These are phyloP conservation scores for Cladobotryum protrusum DNA, from an alignment of 2,329 filamentous ascomycete genomes.

Conservation along the genomic window DNA sequence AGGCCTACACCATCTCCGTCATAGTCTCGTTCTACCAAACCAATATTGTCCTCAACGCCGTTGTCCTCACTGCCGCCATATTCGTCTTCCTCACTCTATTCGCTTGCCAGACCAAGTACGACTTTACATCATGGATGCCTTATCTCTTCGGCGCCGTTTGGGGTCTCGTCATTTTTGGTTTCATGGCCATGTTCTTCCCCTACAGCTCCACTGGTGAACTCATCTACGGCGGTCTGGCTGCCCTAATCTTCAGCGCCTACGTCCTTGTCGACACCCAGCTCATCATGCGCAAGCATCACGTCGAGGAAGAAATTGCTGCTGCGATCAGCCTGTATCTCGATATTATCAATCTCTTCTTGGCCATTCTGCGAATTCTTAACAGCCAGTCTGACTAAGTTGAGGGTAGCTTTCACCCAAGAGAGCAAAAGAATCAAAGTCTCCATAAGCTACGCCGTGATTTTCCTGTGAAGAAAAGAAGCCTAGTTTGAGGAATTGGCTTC, in stretches of 20 bases:
- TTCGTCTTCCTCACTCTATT: slow-evolving; percentile 78
- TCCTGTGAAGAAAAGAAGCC: not conserved
- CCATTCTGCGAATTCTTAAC: slow-evolving; percentile 93
- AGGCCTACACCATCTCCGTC: slow-evolving; percentile 90
- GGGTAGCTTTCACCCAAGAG: not conserved
- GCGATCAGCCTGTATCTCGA: slow-evolving; percentile 93
- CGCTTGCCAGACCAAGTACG: slow-evolving; percentile 95
- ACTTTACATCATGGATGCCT: slow-evolving; percentile 96
- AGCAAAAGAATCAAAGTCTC: too few relatives aligned
- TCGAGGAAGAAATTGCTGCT: slow-evolving; percentile 96
- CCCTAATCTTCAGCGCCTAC: slow-evolving; percentile 88
- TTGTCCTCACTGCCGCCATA: slow-evolving; percentile 79
- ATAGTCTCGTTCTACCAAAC: slow-evolving; percentile 87
- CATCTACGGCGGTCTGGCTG: slow-evolving; percentile 72
- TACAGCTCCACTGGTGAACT: slow-evolving; percentile 76
- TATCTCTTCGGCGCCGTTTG: slow-evolving; percentile 89
- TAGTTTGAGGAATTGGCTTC: not conserved
- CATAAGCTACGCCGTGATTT: too few relatives aligned
- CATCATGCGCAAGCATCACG: slow-evolving; percentile 90
- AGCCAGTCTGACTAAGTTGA: slow-evolving; percentile 74
- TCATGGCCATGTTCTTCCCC: slow-evolving; percentile 87
- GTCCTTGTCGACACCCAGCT: slow-evolving; percentile 96
- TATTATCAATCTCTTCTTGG: slow-evolving; percentile 93
- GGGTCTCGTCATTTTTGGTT: slow-evolving; percentile 85
- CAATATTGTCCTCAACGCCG: slow-evolving; percentile 79